Percentiles rank a stretch among this genome's conserved stretches.
Conservation (phyloP, 2,329 filamentous ascomycete species). For the Diaporthe helianthi region DNA sequence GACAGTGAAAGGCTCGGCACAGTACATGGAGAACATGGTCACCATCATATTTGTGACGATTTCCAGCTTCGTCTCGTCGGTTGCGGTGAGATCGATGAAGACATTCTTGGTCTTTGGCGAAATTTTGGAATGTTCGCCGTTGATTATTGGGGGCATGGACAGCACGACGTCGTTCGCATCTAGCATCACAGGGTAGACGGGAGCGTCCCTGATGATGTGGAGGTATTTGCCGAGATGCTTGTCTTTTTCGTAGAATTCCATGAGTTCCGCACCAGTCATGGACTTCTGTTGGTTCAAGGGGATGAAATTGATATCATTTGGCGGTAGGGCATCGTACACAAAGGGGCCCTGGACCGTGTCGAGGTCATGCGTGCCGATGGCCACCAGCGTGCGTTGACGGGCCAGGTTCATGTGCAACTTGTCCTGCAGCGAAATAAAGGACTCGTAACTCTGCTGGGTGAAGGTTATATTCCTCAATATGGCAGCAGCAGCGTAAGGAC, state of each 20-base stretch:
- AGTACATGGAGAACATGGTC: constrained; percentile 96
- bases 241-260: constrained; percentile 95
- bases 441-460: constrained; percentile 89
- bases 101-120: constrained; percentile 89
- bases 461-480: constrained; percentile 92
- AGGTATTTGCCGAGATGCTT: constrained; percentile 89
- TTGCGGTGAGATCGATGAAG: constrained; percentile 96
- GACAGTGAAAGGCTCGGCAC: constrained; percentile 85
- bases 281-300: constrained; percentile 91
- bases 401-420: constrained; percentile 98
- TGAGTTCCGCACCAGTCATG: constrained; percentile 87
- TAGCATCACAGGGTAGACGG: constrained; percentile 94
- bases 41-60: constrained; percentile 96
- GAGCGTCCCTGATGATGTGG: constrained; percentile 91
- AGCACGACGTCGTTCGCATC: constrained; percentile 87
- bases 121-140: constrained; percentile 96
- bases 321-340: constrained; percentile 90
- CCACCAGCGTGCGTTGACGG: constrained; percentile 89
- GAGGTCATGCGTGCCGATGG: constrained; percentile 95
- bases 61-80: constrained; percentile 94
- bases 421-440: constrained; percentile 97
- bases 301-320: constrained; percentile 89
- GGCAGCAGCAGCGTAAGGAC: constrained; percentile 87
- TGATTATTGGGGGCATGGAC: constrained; percentile 97
- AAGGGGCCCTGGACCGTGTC: constrained; percentile 94